Evolutionary conservation across 257 asterid genomes (phyloP).

Genomic region (Scutellaria barbata): DNA sequence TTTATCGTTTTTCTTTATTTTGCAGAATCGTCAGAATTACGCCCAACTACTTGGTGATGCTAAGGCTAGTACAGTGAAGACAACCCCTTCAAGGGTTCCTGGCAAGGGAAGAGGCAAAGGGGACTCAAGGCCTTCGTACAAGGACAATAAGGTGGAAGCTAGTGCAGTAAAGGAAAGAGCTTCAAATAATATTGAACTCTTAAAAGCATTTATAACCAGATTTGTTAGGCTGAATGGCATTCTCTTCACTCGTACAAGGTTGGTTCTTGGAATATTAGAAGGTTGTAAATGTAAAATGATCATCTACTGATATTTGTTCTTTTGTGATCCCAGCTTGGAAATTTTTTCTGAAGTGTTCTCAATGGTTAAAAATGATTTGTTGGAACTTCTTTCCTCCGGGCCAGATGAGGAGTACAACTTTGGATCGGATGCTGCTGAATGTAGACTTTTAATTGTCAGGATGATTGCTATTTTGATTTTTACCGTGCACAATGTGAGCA

Average conservation of each 20-base stretch:
- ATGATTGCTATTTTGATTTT: slow-evolving; percentile 78
- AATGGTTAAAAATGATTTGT: slow-evolving; percentile 63
- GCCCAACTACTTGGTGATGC: slow-evolving; percentile 62
- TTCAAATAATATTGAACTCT: slow-evolving; percentile 48
- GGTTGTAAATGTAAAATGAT: slow-evolving; percentile 5
- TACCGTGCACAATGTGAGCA: slow-evolving; percentile 76
- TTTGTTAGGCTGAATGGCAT: slow-evolving; percentile 88
- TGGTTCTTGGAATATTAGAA: slow-evolving; percentile 26
- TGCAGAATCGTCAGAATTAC: slow-evolving; percentile 80
- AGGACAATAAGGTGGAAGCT: slow-evolving; percentile 51
- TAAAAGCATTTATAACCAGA: slow-evolving; percentile 63
- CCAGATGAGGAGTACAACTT: slow-evolving; percentile 65
- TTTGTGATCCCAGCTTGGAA: slow-evolving; percentile 72
- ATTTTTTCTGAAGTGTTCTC: slow-evolving; percentile 78
- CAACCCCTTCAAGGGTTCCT: slow-evolving; percentile 42
- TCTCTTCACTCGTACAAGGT: slow-evolving; percentile 95
- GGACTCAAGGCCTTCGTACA: slow-evolving; percentile 51
- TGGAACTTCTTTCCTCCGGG: slow-evolving; percentile 80
- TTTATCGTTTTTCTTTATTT: slow-evolving; percentile 30
- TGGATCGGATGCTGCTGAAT: slow-evolving; percentile 72
- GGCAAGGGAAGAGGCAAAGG: slow-evolving; percentile 77
- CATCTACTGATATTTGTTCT: slow-evolving; percentile 28
- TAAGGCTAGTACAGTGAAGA: slow-evolving; percentile 53
- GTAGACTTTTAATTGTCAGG: slow-evolving; percentile 72
- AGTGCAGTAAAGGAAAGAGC: slow-evolving; percentile 51